Evolutionary conservation across 1,139 yeast species (phyloP), one percentile per base, ranked within the genome.

Genomic region (Kluyveromyces sp.): DNA sequence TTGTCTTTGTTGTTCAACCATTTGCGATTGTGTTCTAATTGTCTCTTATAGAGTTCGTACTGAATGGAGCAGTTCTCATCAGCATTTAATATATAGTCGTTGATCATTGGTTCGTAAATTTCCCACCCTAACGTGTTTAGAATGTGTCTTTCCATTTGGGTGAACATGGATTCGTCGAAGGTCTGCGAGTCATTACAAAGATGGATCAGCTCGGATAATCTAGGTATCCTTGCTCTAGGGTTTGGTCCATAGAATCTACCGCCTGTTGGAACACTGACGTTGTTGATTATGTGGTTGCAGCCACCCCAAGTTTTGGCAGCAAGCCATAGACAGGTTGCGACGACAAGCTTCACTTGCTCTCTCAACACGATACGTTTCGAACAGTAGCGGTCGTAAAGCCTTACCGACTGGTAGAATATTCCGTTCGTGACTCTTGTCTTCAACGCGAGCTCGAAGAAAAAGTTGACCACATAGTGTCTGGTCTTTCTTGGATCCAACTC

Each of bases 231-330:
- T 52, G 79, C 79, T 55, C 87, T 69, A 58, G 80, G 81, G 42
- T 81, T 78, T 38, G 87, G 86, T 21, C 86, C 86, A 49, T 71
- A 65, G 60, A 70, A 79, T 57, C 82, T 71, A 15, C 83, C 83
- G 39, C 85, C 84, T 8, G 72, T 65, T 44, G 74, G 74, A 32
- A 70, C 64, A 25, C 68, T 66, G 10, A 69, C 62, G 48, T 70
- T 70, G 61, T 79, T 79, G 48, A 79, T 75, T 54, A 79, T 78
- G 64, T 81, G 88, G 56, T 79, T 79, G 60, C 82, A 80, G 33
- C 88, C 88, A 41, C 88, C 88, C 63, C 74, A 77, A 3, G 79
- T 68, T 60, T 81, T 81, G 32, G 81, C 75, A 4, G 83, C 77
- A 25, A 81, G 67, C 86, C 86, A 80, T 36, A 81, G 67, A 59